Percentiles rank a stretch among this genome's conserved stretches.
These are phyloP conservation scores for Aspergillus luchuensis DNA, from an alignment of 2,329 filamentous ascomycete species.

Conservation along the genomic window DNA sequence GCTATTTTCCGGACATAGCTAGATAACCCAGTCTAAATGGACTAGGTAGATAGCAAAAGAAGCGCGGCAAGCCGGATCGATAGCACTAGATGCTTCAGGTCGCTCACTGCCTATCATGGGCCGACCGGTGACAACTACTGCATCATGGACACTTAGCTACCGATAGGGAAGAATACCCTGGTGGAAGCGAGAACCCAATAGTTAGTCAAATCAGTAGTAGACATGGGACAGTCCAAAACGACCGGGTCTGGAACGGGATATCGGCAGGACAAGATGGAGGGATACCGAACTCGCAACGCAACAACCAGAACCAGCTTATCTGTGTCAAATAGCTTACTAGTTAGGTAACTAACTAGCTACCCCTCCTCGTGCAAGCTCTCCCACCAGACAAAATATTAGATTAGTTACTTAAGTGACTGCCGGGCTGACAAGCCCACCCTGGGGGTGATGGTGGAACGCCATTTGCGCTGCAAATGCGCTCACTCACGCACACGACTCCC, in stretches of 20 bases:
- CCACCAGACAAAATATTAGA: too few species aligned
- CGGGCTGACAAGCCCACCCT: too few species aligned
- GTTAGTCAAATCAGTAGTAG: neutral
- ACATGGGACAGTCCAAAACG: neutral
- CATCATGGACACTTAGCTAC: too few species aligned
- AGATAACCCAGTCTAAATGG: too few species aligned
- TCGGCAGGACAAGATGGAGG: neutral
- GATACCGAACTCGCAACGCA: too few species aligned
- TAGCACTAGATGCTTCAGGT: neutral
- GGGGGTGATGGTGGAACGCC: too few species aligned
- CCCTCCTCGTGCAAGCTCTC: too few species aligned
- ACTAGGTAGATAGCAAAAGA: too few species aligned
- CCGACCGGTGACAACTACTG: neutral
- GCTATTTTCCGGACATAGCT: neutral
- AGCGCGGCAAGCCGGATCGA: neutral
- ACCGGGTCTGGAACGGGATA: constrained; percentile 4
- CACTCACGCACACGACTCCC: neutral
- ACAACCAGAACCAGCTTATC: neutral
- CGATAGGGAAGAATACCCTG: too few species aligned
- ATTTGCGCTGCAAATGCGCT: neutral
- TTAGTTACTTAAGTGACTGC: too few species aligned
- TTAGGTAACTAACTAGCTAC: neutral
- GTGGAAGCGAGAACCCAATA: neutral
- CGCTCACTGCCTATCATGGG: neutral
- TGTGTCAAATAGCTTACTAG: neutral